Percentiles rank a stretch among this genome's conserved stretches.
phyloP scores from a whole-genome alignment of 2,329 filamentous ascomycete species.

The Pseudofabraea citricarpa region DNA sequence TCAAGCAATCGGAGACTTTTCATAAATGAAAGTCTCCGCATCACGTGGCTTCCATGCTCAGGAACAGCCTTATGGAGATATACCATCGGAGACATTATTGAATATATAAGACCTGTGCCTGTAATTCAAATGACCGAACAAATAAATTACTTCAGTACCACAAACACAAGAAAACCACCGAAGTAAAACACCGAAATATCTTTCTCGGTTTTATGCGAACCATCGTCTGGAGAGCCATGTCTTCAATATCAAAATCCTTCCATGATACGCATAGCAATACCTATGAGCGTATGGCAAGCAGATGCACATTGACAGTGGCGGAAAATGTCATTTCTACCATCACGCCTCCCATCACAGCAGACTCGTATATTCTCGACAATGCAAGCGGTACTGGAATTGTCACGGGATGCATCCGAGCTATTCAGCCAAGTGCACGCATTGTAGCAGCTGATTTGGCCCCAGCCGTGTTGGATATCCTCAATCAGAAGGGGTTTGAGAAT shows the following conservation, averaged over 20 bases:
- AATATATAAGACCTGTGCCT: no score
- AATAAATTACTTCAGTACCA: no score
- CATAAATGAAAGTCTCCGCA: no score
- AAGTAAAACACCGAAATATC: no score
- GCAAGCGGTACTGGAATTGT: conserved; percentile 95
- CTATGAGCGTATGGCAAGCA: conserved; percentile 8
- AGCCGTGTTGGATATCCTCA: conserved; percentile 62
- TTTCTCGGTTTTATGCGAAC: no score
- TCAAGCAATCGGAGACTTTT: no score
- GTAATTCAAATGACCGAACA: no score
- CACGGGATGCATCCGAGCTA: conserved; percentile 78
- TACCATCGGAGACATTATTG: no score
- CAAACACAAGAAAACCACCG: no score
- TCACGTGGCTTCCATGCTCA: no score
- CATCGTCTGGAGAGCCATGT: no score
- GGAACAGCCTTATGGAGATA: no score
- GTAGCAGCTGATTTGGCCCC: conserved; percentile 92
- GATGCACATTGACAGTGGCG: conserved; percentile 5
- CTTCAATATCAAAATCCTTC: conserved; percentile 5
- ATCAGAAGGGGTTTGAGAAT: conserved; percentile 58
- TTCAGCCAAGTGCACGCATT: conserved; percentile 72
- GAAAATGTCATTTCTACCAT: conserved; percentile 2
- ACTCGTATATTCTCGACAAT: conserved; percentile 71
- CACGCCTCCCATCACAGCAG: conserved; percentile 2
- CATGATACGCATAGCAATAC: conserved; percentile 5